Conservation (phyloP, 2,329 filamentous ascomycete genomes). For the Chrysoporthe puriensis region DNA sequence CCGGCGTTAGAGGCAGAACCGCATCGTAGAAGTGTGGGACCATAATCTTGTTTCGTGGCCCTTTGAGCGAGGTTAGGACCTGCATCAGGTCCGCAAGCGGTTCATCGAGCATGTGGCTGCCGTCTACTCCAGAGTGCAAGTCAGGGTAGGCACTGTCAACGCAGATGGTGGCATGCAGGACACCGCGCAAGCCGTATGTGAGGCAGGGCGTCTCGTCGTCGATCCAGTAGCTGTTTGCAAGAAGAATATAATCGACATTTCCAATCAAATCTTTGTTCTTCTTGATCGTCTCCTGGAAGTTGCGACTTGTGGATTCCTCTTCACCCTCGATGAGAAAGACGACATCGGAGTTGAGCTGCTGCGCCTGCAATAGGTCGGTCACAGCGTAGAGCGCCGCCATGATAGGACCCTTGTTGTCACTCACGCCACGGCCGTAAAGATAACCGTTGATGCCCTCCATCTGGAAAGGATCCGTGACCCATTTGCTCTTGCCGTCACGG, state of each 20-base stretch:
- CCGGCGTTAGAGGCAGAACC: conserved; percentile 73
- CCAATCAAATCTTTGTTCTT: conserved; percentile 85
- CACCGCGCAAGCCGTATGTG: conserved; percentile 90
- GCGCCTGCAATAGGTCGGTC: conserved; percentile 83
- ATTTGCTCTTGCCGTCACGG: conserved; percentile 72
- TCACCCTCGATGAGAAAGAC: conserved; percentile 96
- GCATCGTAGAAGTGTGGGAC: conserved; percentile 89
- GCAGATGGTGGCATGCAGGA: conserved; percentile 89
- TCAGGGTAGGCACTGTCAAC: conserved; percentile 87
- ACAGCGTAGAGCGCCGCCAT: conserved; percentile 93
- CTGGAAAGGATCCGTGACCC: conserved; percentile 87
- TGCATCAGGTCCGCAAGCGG: conserved; percentile 88
- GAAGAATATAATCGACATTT: conserved; percentile 87
- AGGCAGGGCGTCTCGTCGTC: conserved; percentile 94
- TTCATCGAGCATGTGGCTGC: conserved; percentile 86
- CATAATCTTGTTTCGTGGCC: conserved; percentile 76
- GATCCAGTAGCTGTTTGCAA: conserved; percentile 98
- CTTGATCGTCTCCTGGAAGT: conserved; percentile 82
- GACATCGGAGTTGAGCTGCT: conserved; percentile 82
- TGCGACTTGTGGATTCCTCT: conserved; percentile 90
- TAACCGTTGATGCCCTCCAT: conserved; percentile 89
- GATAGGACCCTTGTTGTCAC: conserved; percentile 96
- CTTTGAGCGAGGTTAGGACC: conserved; percentile 81
- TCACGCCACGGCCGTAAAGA: conserved; percentile 92
- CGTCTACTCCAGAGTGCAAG: conserved; percentile 95